phyloP scores from a whole-genome alignment of 345 rosid species.

The Camelina hispida region DNA sequence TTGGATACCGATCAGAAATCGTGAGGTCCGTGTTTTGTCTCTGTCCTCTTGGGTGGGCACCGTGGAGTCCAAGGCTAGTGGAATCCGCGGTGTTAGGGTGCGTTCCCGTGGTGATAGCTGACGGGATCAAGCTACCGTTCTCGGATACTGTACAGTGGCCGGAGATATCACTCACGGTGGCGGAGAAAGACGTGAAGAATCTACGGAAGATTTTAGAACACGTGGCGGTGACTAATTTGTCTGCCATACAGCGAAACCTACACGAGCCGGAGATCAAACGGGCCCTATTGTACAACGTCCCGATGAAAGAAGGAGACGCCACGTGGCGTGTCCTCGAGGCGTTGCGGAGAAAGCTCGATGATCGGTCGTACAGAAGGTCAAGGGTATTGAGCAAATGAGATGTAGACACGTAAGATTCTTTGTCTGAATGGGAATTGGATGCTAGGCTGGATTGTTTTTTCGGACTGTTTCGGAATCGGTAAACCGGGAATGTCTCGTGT shows the following conservation, averaged over 20 bases:
- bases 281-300: constrained; percentile 70
- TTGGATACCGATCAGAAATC: constrained; percentile 85
- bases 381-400: constrained; percentile 49
- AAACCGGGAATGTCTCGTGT: constrained; percentile 21
- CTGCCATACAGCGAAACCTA: constrained; percentile 65
- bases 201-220: constrained; percentile 64
- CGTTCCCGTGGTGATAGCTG: constrained; percentile 89
- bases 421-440: constrained; percentile 50
- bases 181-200: constrained; percentile 75
- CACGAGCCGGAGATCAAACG: constrained; percentile 61
- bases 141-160: constrained; percentile 69
- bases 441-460: constrained; percentile 37
- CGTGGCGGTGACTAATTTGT: constrained; percentile 79
- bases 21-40: constrained; percentile 81
- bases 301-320: constrained; percentile 69
- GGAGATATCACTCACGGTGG: constrained; percentile 79
- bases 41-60: constrained; percentile 98
- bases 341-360: constrained; percentile 53
- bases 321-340: constrained; percentile 78
- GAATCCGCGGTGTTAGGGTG: constrained; percentile 91
- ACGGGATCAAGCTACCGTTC: constrained; percentile 84
- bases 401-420: constrained; percentile 31
- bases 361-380: constrained; percentile 57
- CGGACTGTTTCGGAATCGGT: constrained; percentile 20
- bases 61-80: constrained; percentile 96